These are phyloP conservation scores for Harringtonia aguacate DNA, from an alignment of 2,329 filamentous ascomycete species.

Conservation along the genomic window DNA sequence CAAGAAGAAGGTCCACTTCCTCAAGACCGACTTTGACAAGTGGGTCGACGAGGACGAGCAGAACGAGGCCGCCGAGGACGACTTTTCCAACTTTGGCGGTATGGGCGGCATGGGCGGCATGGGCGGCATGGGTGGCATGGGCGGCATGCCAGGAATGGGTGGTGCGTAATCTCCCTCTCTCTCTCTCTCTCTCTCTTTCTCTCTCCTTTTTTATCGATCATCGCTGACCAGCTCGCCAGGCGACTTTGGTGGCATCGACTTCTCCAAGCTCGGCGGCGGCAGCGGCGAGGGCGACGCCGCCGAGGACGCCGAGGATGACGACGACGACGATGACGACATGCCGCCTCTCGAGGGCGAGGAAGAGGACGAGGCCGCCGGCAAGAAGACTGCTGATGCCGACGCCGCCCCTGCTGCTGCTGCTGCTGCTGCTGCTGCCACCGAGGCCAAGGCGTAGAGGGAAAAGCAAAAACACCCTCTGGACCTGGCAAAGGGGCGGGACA, in stretches of 20 bases:
- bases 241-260: conserved; percentile 82
- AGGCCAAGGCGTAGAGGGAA: background rate
- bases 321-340: conserved; percentile 70
- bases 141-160: conserved; percentile 13
- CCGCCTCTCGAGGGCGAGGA: conserved; percentile 59
- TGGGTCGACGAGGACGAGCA: conserved; percentile 99
- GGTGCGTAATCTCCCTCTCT: conserved; percentile 3
- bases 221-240: conserved; percentile 18
- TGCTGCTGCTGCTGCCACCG: background rate
- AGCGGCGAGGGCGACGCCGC: conserved; percentile 26
- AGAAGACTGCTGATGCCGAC: conserved; percentile 11
- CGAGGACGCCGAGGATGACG: conserved; percentile 36
- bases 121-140: conserved; percentile 45
- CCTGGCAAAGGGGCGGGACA: too few species aligned
- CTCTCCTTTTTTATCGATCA: too few species aligned
- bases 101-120: conserved; percentile 39
- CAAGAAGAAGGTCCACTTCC: conserved; percentile 78
- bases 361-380: conserved; percentile 9
- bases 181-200: background rate
- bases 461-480: too few species aligned
- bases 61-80: conserved; percentile 76
- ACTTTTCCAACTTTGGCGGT: conserved; percentile 56
- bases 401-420: background rate
- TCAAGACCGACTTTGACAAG: conserved; percentile 98
- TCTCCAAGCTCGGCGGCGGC: conserved; percentile 74